A percentile compares a stretch with the other conserved stretches of the same genome.
phyloP scores from a whole-genome alignment of 495 filamentous ascomycete genomes.

The Collariella sp. region DNA sequence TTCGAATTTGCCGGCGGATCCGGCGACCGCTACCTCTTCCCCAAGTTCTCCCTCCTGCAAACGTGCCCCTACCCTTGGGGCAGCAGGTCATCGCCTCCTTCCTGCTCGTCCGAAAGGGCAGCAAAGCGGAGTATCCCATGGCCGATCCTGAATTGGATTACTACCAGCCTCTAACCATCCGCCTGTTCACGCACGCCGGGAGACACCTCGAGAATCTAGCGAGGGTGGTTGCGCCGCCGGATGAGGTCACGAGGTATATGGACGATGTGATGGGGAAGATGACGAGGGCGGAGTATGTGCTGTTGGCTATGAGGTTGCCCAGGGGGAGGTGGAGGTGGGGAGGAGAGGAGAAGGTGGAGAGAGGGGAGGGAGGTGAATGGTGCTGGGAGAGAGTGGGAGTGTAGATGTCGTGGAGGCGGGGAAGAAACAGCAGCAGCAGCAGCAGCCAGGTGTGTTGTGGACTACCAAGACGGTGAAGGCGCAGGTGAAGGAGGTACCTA shows the following conservation, averaged over 20 bases:
- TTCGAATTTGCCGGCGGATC: conserved; percentile 77
- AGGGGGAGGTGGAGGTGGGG: conserved; percentile 32
- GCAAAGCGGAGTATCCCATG: conserved; percentile 42
- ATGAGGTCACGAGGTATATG: conserved; percentile 76
- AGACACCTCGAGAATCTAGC: conserved; percentile 64
- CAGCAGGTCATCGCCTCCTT: conserved; percentile 55
- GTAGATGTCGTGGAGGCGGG: neutral
- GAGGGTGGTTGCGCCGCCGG: conserved; percentile 66
- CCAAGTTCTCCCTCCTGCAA: conserved; percentile 77
- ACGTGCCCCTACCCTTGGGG: conserved; percentile 36
- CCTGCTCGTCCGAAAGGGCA: conserved; percentile 54
- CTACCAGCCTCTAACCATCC: conserved; percentile 84
- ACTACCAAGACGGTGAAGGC: conserved; percentile 27
- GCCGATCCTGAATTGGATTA: conserved; percentile 57
- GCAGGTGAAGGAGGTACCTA: conserved; percentile 21
- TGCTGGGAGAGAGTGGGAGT: conserved; percentile 2
- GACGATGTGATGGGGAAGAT: conserved; percentile 70
- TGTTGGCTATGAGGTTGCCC: conserved; percentile 58
- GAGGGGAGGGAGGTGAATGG: conserved; percentile 17
- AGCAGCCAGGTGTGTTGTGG: conserved; percentile 32
- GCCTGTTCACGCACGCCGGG: conserved; percentile 54
- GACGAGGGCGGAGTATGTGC: conserved; percentile 59
- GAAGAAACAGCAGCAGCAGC: conserved; percentile 3
- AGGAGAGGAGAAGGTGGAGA: conserved; percentile 3
- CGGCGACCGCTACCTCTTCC: conserved; percentile 84